A percentile compares a stretch with the other conserved stretches of the same genome.
phyloP scores from a whole-genome alignment of 805 yeast species.

The Candida dajiaensis region DNA sequence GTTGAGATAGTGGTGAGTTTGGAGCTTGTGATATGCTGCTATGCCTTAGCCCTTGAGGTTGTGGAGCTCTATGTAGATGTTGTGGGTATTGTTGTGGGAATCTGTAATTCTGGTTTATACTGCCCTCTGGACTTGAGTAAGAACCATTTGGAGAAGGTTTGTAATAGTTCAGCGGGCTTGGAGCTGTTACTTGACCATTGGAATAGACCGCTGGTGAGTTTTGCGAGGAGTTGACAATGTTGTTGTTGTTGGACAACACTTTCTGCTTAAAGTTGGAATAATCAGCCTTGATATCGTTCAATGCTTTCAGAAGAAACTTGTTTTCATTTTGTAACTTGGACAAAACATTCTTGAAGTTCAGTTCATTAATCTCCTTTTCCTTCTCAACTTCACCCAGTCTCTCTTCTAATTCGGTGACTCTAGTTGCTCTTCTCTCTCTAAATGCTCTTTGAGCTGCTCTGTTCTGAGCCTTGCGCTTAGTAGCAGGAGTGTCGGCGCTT shows the following conservation, averaged over 20 bases:
- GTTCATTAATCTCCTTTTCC: constrained; percentile 54
- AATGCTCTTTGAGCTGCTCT: constrained; percentile 93
- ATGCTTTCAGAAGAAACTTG: constrained; percentile 25
- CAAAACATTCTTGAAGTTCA: constrained; percentile 21
- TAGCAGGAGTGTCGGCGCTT: constrained; percentile 69
- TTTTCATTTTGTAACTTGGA: constrained; percentile 27
- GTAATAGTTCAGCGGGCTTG: constrained; percentile 37
- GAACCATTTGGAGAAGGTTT: constrained; percentile 39
- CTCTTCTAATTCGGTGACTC: constrained; percentile 72
- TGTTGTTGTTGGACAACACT: constrained; percentile 8
- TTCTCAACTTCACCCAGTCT: constrained; percentile 61
- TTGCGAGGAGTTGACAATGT: constrained; percentile 12
- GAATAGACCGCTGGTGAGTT: constrained; percentile 21
- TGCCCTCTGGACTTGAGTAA: constrained; percentile 4
- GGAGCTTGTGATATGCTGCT: constrained; percentile 5
- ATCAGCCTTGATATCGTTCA: constrained; percentile 25
- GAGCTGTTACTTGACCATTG: constrained; percentile 21
- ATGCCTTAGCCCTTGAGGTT: background rate
- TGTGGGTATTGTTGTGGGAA: constrained; percentile 7
- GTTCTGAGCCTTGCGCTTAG: constrained; percentile 84
- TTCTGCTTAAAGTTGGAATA: constrained; percentile 18
- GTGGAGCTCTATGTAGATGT: background rate
- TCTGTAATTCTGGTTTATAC: constrained; percentile 5
- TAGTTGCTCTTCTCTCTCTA: constrained; percentile 78
- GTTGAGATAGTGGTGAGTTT: constrained; percentile 6